These are phyloP conservation scores for Aspergillus hancockii DNA, from an alignment of 495 filamentous ascomycete species.

Conservation along the genomic window DNA sequence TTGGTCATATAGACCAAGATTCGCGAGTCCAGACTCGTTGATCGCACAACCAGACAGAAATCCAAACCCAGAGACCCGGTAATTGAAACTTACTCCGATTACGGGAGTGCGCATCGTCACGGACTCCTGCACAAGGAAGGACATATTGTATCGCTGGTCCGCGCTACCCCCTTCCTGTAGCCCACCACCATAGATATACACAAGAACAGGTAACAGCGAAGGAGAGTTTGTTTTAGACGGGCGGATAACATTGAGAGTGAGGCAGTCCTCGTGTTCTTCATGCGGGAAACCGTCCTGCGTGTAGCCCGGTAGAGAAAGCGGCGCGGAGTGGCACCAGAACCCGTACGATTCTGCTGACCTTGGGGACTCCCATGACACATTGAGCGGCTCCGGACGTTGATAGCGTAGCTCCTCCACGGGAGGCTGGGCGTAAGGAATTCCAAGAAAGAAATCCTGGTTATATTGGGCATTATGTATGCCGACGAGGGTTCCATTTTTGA, in stretches of 20 bases:
- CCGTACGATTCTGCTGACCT: constrained; percentile 36
- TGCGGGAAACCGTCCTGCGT: constrained; percentile 12
- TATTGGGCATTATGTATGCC: constrained; percentile 37
- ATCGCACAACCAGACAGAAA: constrained; percentile 42
- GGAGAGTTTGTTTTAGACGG: constrained; percentile 27
- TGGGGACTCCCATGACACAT: constrained; percentile 23
- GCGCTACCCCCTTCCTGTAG: constrained; percentile 21
- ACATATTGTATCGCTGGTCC: constrained; percentile 46
- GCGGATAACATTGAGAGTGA: constrained; percentile 47
- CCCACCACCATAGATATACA: constrained; percentile 28
- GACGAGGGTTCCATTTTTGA: constrained; percentile 42
- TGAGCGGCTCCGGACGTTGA: constrained; percentile 19
- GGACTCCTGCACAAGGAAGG: constrained; percentile 49
- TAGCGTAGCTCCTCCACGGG: constrained; percentile 27
- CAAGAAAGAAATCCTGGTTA: constrained; percentile 48
- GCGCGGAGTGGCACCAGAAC: constrained; percentile 42
- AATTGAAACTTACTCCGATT: constrained; percentile 52
- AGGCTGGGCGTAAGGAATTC: constrained; percentile 50
- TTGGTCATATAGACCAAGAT: constrained; percentile 56
- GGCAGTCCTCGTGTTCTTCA: constrained; percentile 42
- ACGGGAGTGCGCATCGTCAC: constrained; percentile 47
- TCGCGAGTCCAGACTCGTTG: constrained; percentile 23
- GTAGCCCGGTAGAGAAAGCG: constrained; percentile 4
- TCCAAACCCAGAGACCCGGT: constrained; percentile 48
- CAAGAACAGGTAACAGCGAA: constrained; percentile 33